phyloP scores from a whole-genome alignment of 768 basidiomycete species.

The Podaxis rugospora region DNA sequence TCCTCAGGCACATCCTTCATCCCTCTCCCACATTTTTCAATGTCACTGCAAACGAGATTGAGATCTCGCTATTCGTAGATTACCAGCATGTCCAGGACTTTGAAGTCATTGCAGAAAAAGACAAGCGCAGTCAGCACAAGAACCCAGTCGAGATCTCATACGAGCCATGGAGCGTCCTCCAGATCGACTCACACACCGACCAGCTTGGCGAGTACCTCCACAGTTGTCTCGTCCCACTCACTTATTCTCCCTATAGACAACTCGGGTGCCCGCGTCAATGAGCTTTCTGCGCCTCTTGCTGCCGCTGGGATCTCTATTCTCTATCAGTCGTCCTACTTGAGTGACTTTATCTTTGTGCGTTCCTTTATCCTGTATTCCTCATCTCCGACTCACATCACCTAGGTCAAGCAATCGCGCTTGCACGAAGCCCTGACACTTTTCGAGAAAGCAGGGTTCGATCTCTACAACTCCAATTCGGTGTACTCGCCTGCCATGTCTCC shows the following conservation, averaged over 20 bases:
- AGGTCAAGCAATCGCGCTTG: conserved; percentile 68
- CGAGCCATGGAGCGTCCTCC: conserved; percentile 75
- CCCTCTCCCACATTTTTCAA: conserved; percentile 67
- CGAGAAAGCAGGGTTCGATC: conserved; percentile 58
- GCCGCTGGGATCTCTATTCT: conserved; percentile 77
- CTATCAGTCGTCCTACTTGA: conserved; percentile 80
- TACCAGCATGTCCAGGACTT: conserved; percentile 54
- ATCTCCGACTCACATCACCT: conserved; percentile 10
- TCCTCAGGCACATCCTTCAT: conserved; percentile 67
- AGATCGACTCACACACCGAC: conserved; percentile 78
- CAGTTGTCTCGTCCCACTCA: background rate
- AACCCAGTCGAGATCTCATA: conserved; percentile 66
- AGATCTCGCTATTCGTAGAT: conserved; percentile 73
- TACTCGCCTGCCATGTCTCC: conserved; percentile 18
- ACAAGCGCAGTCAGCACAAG: conserved; percentile 42
- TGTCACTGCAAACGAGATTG: conserved; percentile 74
- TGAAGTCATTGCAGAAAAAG: conserved; percentile 53
- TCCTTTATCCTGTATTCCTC: background rate
- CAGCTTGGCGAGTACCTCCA: conserved; percentile 47
- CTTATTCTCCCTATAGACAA: conserved; percentile 38
- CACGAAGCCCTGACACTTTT: conserved; percentile 60
- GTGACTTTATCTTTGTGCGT: conserved; percentile 78
- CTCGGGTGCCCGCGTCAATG: conserved; percentile 68
- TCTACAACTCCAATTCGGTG: conserved; percentile 48
- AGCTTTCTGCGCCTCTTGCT: conserved; percentile 72